phyloP scores from a whole-genome alignment of 371 early-diverging fungal genomes.

The Dichotomocladium elegans region DNA sequence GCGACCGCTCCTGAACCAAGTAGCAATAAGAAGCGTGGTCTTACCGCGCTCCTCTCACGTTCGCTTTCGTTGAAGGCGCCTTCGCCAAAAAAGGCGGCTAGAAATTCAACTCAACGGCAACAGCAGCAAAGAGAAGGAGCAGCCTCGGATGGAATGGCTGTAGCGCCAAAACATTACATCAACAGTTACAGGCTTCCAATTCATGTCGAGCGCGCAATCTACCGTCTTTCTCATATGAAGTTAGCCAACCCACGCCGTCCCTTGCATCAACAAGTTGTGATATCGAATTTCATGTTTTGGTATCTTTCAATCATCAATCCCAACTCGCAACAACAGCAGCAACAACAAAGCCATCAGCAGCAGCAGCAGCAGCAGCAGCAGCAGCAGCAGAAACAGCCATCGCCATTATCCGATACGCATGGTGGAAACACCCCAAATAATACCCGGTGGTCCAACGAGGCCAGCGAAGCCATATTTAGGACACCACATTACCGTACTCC shows the following conservation, averaged over 20 bases:
- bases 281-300: slow-evolving; percentile 80
- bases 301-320: slow-evolving; percentile 58
- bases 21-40: slow-evolving; percentile 8
- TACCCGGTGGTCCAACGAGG: slow-evolving; percentile 2
- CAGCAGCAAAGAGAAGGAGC: slow-evolving; percentile 12
- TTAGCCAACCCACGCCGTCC: slow-evolving; percentile 70
- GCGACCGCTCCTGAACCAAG: background rate
- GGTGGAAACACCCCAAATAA: slow-evolving; percentile 8
- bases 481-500: background rate
- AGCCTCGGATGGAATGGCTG: slow-evolving; percentile 11
- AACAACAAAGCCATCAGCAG: slow-evolving; percentile 56
- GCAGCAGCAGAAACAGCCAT: slow-evolving; percentile 8
- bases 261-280: slow-evolving; percentile 70
- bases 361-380: slow-evolving; percentile 37
- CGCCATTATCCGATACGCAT: background rate
- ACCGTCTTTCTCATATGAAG: slow-evolving; percentile 71
- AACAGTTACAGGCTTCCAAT: slow-evolving; percentile 50
- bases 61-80: slow-evolving; percentile 8
- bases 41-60: slow-evolving; percentile 23
- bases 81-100: background rate
- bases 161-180: slow-evolving; percentile 9
- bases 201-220: slow-evolving; percentile 65
- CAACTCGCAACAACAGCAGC: slow-evolving; percentile 78
- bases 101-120: background rate
- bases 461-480: background rate